These are phyloP conservation scores for Vararia minispora DNA, from an alignment of 768 basidiomycete species.

Conservation along the genomic window DNA sequence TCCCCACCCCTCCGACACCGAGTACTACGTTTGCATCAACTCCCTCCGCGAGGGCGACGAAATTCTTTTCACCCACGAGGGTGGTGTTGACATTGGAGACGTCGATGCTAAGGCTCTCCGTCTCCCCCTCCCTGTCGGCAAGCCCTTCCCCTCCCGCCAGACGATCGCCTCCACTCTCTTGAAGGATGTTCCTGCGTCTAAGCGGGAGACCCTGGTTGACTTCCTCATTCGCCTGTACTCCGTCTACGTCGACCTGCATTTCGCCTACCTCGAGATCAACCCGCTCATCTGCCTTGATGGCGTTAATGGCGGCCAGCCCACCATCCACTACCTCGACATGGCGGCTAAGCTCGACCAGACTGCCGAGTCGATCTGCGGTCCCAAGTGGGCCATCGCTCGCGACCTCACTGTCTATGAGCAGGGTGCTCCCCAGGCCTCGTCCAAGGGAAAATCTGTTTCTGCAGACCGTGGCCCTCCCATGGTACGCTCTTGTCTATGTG, in stretches of 20 bases:
- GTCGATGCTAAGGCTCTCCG: conserved; percentile 95
- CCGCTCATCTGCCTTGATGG: conserved; percentile 91
- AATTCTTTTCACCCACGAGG: conserved; percentile 98
- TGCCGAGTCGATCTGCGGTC: conserved; percentile 94
- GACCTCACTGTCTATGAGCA: conserved; percentile 69
- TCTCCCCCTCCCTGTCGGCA: conserved; percentile 68
- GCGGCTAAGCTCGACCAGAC: conserved; percentile 99
- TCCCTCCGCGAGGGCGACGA: conserved; percentile 89
- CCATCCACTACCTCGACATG: conserved; percentile 97
- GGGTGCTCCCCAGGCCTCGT: conserved; percentile 29
- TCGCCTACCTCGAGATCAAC: conserved; percentile 99
- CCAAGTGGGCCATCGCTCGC: conserved; percentile 97
- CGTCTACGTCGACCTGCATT: conserved; percentile 98
- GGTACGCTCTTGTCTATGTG: conserved; percentile 31
- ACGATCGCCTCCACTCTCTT: conserved; percentile 68
- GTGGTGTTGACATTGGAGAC: conserved; percentile 97
- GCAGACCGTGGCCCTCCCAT: conserved; percentile 96
- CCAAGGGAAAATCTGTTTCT: conserved; percentile 40
- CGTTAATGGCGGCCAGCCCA: conserved; percentile 53
- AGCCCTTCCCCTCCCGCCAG: conserved; percentile 75
- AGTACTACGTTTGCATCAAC: conserved; percentile 98
- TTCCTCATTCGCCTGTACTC: conserved; percentile 93
- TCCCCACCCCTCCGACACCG: conserved; percentile 86
- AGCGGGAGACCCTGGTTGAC: conserved; percentile 88
- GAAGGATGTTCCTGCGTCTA: conserved; percentile 67